Percentiles rank a stretch among this genome's conserved stretches.
These are phyloP conservation scores for Malus sieversii DNA, from an alignment of 306 rosid genomes.

Conservation along the genomic window DNA sequence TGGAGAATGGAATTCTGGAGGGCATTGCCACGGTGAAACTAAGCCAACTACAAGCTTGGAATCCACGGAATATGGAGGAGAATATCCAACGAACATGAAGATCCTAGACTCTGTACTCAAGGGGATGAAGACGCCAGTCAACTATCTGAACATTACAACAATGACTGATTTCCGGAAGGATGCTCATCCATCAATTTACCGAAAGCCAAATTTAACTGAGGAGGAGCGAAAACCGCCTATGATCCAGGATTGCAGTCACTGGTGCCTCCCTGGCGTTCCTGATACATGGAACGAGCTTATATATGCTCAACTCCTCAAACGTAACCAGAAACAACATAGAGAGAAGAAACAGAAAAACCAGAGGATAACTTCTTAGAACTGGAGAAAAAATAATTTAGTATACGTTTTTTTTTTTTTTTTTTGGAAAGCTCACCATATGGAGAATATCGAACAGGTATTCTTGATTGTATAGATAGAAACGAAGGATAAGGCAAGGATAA, in stretches of 20 bases:
- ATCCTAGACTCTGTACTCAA: slow-evolving; percentile 12
- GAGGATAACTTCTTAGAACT: not conserved
- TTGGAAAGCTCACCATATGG: not conserved
- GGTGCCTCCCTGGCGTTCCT: slow-evolving; percentile 68
- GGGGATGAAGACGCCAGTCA: slow-evolving; percentile 13
- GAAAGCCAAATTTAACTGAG: slow-evolving; percentile 35
- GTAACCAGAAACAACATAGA: not conserved
- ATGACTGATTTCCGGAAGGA: slow-evolving; percentile 21
- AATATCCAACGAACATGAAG: slow-evolving; percentile 15
- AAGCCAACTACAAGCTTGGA: slow-evolving; percentile 2
- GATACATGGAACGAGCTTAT: slow-evolving; percentile 48
- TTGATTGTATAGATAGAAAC: not conserved
- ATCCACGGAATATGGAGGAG: slow-evolving; percentile 2
- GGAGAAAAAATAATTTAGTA: not conserved
- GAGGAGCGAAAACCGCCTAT: slow-evolving; percentile 25
- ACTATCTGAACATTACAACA: slow-evolving; percentile 14
- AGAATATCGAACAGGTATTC: not conserved
- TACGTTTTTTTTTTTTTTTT: not conserved
- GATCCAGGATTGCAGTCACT: slow-evolving; percentile 58
- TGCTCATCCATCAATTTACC: slow-evolving; percentile 31
- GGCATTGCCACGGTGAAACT: slow-evolving; percentile 9
- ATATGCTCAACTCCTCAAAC: slow-evolving; percentile 17
- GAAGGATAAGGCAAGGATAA: not conserved
- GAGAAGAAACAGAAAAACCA: not conserved
- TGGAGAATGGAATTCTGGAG: slow-evolving; percentile 20